These are phyloP conservation scores for Blastomyces emzantsi DNA, from an alignment of 2,329 filamentous ascomycete genomes.

Conservation along the genomic window DNA sequence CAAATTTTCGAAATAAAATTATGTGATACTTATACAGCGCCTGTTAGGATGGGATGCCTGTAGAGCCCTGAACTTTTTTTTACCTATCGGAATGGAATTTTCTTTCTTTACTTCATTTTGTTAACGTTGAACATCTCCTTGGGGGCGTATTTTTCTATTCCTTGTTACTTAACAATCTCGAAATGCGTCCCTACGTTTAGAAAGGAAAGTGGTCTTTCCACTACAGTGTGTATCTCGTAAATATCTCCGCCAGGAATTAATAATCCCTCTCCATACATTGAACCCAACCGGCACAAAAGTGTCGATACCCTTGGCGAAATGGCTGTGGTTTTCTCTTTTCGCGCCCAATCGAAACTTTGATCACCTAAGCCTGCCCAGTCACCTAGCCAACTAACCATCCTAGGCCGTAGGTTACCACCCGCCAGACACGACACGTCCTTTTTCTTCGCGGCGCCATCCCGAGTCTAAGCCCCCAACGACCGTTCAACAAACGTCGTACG, in stretches of 20 bases:
- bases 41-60: slow-evolving; percentile 27
- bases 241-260: neutral
- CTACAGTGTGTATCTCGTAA: neutral
- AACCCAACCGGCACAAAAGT: neutral
- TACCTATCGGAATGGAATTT: slow-evolving; percentile 29
- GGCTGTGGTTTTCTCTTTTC: neutral
- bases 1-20: slow-evolving; percentile 25
- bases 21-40: slow-evolving; percentile 22
- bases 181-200: neutral
- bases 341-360: neutral
- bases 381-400: neutral
- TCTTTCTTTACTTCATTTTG: slow-evolving; percentile 12
- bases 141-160: neutral
- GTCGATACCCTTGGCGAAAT: neutral
- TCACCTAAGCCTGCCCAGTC: neutral
- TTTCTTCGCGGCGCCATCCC: neutral
- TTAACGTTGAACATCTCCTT: neutral
- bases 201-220: neutral
- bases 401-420: neutral
- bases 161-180: neutral
- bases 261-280: neutral
- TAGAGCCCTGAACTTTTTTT: slow-evolving; percentile 33
- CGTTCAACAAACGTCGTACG: neutral
- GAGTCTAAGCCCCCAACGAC: neutral
- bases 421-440: neutral